Percentiles rank a stretch among this genome's conserved stretches.
phyloP scores from a whole-genome alignment of 2,329 filamentous ascomycete species.

The Acephala macrosclerotiorum region DNA sequence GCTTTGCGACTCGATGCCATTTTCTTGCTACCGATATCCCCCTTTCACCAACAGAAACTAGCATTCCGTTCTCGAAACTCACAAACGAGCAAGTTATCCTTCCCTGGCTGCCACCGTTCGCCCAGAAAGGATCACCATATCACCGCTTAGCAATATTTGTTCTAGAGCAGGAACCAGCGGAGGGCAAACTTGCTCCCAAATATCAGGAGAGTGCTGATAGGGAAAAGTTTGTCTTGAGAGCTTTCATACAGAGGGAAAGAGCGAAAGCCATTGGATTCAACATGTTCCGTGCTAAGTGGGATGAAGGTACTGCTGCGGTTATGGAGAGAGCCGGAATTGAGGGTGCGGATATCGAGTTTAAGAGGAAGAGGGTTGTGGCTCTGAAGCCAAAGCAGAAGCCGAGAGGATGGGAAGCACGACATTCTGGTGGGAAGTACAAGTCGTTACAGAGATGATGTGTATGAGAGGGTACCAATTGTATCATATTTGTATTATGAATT shows the following conservation, averaged over 20 bases:
- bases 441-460: slow-evolving; percentile 49
- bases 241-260: slow-evolving; percentile 73
- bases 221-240: slow-evolving; percentile 77
- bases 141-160: slow-evolving; percentile 87
- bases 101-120: slow-evolving; percentile 85
- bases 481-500: slow-evolving; percentile 32
- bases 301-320: slow-evolving; percentile 84
- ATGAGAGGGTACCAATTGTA: slow-evolving; percentile 25
- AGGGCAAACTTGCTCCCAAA: slow-evolving; percentile 53
- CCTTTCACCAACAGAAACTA: slow-evolving; percentile 66
- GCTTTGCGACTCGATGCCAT: slow-evolving; percentile 84
- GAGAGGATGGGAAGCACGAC: slow-evolving; percentile 72
- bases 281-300: slow-evolving; percentile 90
- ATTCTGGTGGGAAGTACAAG: slow-evolving; percentile 69
- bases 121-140: slow-evolving; percentile 90
- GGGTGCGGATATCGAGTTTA: slow-evolving; percentile 85
- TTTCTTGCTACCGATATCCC: slow-evolving; percentile 80
- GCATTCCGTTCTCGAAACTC: slow-evolving; percentile 70
- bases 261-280: slow-evolving; percentile 81
- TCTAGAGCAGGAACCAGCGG: slow-evolving; percentile 75
- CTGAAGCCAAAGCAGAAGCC: slow-evolving; percentile 67
- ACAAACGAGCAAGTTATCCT: slow-evolving; percentile 71
- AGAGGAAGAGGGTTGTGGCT: slow-evolving; percentile 77
- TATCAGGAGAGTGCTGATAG: slow-evolving; percentile 65
- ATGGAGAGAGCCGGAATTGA: slow-evolving; percentile 81